Evolutionary conservation across 305 asterid species (phyloP), one percentile per base, ranked within the genome.

Genomic region (Fraxinus latifolia): DNA sequence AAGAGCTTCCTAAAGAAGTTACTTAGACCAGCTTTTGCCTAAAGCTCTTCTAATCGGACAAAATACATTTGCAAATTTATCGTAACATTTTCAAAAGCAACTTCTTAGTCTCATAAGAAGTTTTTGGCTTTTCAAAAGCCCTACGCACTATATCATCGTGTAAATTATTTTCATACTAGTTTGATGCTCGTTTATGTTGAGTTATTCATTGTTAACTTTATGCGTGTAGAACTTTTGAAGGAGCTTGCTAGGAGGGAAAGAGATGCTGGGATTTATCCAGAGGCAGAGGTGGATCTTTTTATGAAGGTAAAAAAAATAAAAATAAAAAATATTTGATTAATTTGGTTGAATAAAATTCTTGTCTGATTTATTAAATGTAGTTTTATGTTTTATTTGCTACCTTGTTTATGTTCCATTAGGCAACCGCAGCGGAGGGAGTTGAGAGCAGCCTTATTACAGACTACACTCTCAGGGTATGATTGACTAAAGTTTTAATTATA

Each of bases 181-280:
- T 4, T 53, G 25, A 53, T 53, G 23, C 25, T 53, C 62, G 8
- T 53, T 53, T 53, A 53, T 4, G 1, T 53, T 15, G 65, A 15
- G 25, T 53, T 53, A n/a, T n/a, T 5, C 65, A 53, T 17, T 67
- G 25, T 33, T 36, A 62, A 29, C 0, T 36, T 7, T 9, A 21
- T 60, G 25, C 0, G 53, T 77, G 17, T 5, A 96, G 99, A 96
- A 47, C 94, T 96, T 62, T 50, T 96, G 83, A 82, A 91, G 60
- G 99, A 94, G 89, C 95, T 96, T 77, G 98, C 95, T 19, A 91
- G 92, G 82, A 94, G 99, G 83, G 99, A 96, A 87, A 94, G 89
- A 23, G 95, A 87, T 80, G 97, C 95, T 72, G 97, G 98, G 7
- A 91, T 94, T 53, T 88, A 93, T 55, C 99, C 99, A 0, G 98